These are phyloP conservation scores for Piper longum DNA, from an alignment of 164 flowering plant species.

Conservation along the genomic window DNA sequence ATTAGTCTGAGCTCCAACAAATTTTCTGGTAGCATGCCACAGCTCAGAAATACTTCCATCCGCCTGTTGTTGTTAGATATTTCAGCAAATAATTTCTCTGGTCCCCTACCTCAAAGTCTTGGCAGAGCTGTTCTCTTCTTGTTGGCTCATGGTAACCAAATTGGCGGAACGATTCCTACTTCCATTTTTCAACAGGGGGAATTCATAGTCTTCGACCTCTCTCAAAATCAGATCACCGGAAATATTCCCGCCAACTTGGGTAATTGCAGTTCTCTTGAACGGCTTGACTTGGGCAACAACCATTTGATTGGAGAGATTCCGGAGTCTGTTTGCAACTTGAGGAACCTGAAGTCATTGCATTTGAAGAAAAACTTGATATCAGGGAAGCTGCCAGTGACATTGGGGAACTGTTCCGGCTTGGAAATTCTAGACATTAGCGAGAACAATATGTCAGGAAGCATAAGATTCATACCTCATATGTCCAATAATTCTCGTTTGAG, in stretches of 20 bases:
- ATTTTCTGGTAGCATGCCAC: neutral
- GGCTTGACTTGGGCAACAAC: conserved; percentile 1
- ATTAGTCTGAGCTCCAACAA: neutral
- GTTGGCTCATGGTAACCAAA: neutral
- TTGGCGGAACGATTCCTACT: neutral
- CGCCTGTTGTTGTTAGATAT: neutral
- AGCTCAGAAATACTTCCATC: neutral
- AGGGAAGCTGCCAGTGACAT: too few relatives aligned
- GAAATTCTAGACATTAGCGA: neutral
- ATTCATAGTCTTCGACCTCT: too few relatives aligned
- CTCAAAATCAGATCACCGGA: too few relatives aligned
- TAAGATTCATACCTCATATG: neutral
- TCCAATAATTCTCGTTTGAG: too few relatives aligned
- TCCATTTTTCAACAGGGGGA: too few relatives aligned
- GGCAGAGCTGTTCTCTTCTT: neutral
- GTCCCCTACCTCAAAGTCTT: neutral
- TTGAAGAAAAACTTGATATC: too few relatives aligned
- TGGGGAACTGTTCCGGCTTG: too few relatives aligned
- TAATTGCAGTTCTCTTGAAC: neutral
- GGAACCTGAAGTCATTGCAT: neutral
- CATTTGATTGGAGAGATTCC: too few relatives aligned
- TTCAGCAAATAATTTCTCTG: neutral
- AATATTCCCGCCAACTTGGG: conserved; percentile 4
- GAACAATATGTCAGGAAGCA: neutral
- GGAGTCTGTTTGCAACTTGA: neutral